Base-by-base conservation (phyloP, 2,329 filamentous ascomycete genomes). In the Diaporthe eres region DNA sequence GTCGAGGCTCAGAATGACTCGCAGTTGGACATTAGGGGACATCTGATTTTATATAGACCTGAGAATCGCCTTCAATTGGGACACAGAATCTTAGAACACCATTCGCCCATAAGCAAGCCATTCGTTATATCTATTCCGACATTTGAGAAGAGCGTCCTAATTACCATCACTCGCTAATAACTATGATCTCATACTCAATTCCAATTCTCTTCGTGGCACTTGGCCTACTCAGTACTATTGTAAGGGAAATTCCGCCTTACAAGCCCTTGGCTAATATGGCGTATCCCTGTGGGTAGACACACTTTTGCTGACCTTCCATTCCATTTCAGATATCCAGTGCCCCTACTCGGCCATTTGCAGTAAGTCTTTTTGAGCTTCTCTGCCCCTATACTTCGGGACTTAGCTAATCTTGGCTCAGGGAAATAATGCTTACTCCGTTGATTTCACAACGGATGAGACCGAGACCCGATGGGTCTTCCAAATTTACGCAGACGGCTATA, bases 401-500 rank as follows among this genome's bases (percentile, higher is more conserved):
- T 39, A 10, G 34, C 22, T 60, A 39, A 60, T 6, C 7, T 19
- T 60, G 2, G 31, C 34, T 37, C 19, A 60, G 57, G 57, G 57
- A 5, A 60, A 60, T 25, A n/a, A 60, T 37, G 57, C 57, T 39
- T 60, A 60, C 34, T 37, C 57, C 17, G 57, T 60, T 31, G 57
- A 60, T 39, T 22, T 60, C 57, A 60, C 34, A 10, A 39, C 57
- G 15, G 57, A 60, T 60, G 57, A 60, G 31, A 39, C 31, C 10
- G 57, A 60, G 8, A 60, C 57, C 0, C 31, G 57, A 60, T 60
- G 57, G 57, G 57, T 39, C 31, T 60, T 39, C 57, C 57, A 60
- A 15, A 39, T 60, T 60, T 60, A 60, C 57, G 57, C 57, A 37
- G 57, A 60, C 34, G 57, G 57, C 34, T 60, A 39, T 10, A 60